These are phyloP conservation scores for Saitoella complicata DNA, from an alignment of 805 yeast genomes.

Conservation along the genomic window DNA sequence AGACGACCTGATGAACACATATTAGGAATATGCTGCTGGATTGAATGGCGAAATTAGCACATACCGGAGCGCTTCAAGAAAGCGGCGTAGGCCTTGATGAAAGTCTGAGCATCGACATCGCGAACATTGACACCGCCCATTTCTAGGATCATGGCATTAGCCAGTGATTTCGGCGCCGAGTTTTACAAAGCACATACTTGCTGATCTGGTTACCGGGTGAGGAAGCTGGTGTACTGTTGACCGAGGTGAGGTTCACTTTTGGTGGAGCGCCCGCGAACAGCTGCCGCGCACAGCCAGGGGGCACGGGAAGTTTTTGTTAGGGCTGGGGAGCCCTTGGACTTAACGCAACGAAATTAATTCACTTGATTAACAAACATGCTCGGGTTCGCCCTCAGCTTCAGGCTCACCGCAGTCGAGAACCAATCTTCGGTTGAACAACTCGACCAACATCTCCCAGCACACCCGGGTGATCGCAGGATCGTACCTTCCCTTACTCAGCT, in stretches of 20 bases:
- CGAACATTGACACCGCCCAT: constrained; percentile 27
- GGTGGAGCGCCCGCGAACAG: too few species aligned
- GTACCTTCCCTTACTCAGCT: constrained; percentile 60
- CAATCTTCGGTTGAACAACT: constrained; percentile 53
- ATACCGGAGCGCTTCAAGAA: constrained; percentile 98
- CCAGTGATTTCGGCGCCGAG: too few species aligned
- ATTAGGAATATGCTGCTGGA: too few species aligned
- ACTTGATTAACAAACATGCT: constrained; percentile 60
- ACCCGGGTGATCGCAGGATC: constrained; percentile 61
- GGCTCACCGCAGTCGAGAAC: constrained; percentile 48
- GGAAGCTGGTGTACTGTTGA: too few species aligned
- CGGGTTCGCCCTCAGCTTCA: constrained; percentile 33
- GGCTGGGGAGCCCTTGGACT: too few species aligned
- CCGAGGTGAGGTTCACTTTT: too few species aligned
- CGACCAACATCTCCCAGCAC: constrained; percentile 51
- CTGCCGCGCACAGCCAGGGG: too few species aligned
- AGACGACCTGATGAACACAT: constrained; percentile 37
- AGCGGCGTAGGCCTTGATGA: constrained; percentile 98
- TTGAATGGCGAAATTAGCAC: constrained; percentile 1
- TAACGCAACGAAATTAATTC: too few species aligned
- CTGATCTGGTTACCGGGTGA: too few species aligned
- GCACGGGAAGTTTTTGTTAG: too few species aligned
- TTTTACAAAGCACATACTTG: too few species aligned
- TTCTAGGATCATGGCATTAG: neutral
- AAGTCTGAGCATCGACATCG: constrained; percentile 99